A percentile compares a stretch with the other conserved stretches of the same genome.
Evolutionary conservation across 1,284 basidiomycete species (phyloP).

Genomic region (Inonotus hispidus): DNA sequence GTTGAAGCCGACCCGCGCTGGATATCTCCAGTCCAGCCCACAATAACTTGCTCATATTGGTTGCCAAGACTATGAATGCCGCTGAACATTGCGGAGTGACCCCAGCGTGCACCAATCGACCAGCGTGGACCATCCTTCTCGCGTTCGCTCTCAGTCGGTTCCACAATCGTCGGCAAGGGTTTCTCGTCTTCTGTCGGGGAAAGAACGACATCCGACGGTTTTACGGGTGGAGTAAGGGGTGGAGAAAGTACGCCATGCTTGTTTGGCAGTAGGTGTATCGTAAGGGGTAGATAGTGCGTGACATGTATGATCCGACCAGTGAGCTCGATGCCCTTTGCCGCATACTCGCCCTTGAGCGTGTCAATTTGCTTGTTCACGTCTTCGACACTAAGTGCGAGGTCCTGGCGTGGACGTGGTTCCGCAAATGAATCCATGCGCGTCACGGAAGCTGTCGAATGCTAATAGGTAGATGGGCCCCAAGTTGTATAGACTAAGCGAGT

Average conservation of each 20-base stretch:
- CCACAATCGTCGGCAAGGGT: conserved; percentile 24
- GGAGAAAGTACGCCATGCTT: conserved; percentile 47
- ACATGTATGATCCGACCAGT: conserved; percentile 86
- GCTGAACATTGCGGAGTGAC: conserved; percentile 93
- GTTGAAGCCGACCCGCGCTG: conserved; percentile 34
- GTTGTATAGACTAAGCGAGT: not conserved
- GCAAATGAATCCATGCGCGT: conserved; percentile 42
- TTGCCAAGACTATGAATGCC: conserved; percentile 83
- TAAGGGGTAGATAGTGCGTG: conserved; percentile 76
- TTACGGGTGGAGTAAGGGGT: conserved; percentile 59
- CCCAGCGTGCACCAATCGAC: conserved; percentile 78
- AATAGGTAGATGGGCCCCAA: not conserved
- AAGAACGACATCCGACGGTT: conserved; percentile 35
- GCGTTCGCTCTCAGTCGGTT: conserved; percentile 12
- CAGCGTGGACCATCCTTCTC: conserved; percentile 38
- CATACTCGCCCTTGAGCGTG: conserved; percentile 10
- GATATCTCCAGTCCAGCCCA: conserved; percentile 94
- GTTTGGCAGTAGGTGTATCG: conserved; percentile 45
- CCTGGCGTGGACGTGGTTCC: conserved; percentile 35
- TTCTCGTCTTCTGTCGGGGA: conserved; percentile 19
- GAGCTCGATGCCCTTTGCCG: conserved; percentile 35
- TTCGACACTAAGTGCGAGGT: conserved; percentile 34
- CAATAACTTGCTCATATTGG: conserved; percentile 85
- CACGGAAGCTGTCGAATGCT: too few species aligned
- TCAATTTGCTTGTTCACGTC: conserved; percentile 56